Base-by-base conservation (phyloP, 2,329 filamentous ascomycete species). In the Cercospora sojina region DNA sequence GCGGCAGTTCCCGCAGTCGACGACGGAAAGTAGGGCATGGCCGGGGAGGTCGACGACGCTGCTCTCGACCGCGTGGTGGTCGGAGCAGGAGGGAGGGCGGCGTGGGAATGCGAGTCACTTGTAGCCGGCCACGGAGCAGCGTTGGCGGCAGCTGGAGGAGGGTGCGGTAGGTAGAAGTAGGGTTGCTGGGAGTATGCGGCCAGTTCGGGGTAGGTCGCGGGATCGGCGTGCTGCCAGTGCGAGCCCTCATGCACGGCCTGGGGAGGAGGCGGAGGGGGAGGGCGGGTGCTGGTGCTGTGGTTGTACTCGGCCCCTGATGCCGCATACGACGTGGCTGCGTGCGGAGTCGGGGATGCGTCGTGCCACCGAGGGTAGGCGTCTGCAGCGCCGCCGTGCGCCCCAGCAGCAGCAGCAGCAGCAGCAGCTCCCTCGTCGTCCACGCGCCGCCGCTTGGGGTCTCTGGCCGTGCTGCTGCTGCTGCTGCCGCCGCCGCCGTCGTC, bases 181-280 rank as follows among this genome's bases (percentile, higher is more conserved):
- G 73, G 74, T 62, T 74, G 74, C 35, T 75, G 74, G 57, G 70
- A 67, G 53, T 72, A 74, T 13, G 69, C 57, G 3, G 73, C 64
- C 4, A 72, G 69, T 27, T 72, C 73, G 23, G 73, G 72, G 61
- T 74, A 74, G 8, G 71, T 59, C 53, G 71, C 62, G 16, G 66
- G 25, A 51, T 66, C 64, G 49, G 70, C 60, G 13, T 56, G 57
- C 55, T 64, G 66, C 65, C 66, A 67, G 10, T 51, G 38, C 51
- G 66, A 62, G 62, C 64, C 63, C 62, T 70, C 66, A 49, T 32
- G 65, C 20, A 56, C 35, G 56, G 23, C 56, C 32, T 66, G 57
- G 64, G 69, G 53, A 62, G 60, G 35, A 35, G 55, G n/a, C 9
- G 65, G 60, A 41, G 60, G 51, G n/a, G 62, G 32, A 25, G 57